Conservation (phyloP, 169 alveolate genomes). For the Eimeria sp. region DNA sequence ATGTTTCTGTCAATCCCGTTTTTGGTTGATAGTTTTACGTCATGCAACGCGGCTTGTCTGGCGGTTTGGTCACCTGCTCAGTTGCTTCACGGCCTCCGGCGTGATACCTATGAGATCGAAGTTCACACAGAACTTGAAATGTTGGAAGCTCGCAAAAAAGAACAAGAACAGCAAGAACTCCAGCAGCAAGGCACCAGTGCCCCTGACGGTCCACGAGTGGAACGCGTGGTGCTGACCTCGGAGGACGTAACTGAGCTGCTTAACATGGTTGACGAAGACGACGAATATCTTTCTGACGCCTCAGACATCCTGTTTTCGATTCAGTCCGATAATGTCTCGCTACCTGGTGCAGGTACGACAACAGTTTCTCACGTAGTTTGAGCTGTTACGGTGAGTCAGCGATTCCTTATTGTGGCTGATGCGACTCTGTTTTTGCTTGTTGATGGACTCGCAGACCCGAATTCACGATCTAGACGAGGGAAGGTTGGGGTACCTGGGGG, state of each 20-base stretch:
- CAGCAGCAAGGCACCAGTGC: constrained; percentile 34
- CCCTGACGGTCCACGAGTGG: background rate
- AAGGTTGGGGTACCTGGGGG: constrained; percentile 59
- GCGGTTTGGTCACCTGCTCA: constrained; percentile 2
- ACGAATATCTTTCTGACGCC: constrained; percentile 65
- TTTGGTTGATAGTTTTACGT: background rate
- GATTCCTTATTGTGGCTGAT: background rate
- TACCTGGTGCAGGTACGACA: constrained; percentile 32
- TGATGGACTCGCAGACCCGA: constrained; percentile 33
- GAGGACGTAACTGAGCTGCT: constrained; percentile 55
- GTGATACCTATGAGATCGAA: constrained; percentile 76
- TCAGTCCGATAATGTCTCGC: constrained; percentile 31
- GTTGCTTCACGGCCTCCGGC: constrained; percentile 73
- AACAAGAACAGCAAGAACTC: constrained; percentile 32
- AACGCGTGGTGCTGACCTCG: constrained; percentile 53
- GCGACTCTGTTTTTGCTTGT: background rate
- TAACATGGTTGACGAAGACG: constrained; percentile 30
- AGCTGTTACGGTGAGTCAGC: background rate
- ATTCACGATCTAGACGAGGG: constrained; percentile 39
- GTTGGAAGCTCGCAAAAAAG: constrained; percentile 50
- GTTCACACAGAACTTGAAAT: constrained; percentile 73
- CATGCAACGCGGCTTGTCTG: background rate
- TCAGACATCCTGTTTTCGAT: constrained; percentile 66
- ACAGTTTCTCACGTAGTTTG: background rate
- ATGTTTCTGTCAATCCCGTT: background rate